Evolutionary conservation across 805 yeast species (phyloP).

Genomic region (Priceomyces medius): DNA sequence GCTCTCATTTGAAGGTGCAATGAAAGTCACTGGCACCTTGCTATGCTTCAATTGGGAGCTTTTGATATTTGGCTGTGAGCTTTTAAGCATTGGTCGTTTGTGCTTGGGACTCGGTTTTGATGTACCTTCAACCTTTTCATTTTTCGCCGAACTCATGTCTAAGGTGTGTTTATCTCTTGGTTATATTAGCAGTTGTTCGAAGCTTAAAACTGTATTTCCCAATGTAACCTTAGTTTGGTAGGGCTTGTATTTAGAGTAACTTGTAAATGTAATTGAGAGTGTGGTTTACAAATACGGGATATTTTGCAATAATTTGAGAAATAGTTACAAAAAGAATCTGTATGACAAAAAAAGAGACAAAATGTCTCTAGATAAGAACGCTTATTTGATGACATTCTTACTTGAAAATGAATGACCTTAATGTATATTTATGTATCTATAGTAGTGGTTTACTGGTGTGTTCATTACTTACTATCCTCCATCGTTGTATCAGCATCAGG

Average conservation of each 20-base stretch:
- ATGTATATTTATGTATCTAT: constrained; percentile 1
- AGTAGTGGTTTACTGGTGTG: neutral
- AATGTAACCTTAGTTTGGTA: too few relatives aligned
- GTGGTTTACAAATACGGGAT: neutral
- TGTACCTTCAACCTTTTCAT: constrained; percentile 8
- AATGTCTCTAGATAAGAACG: too few relatives aligned
- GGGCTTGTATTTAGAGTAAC: neutral
- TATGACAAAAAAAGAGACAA: neutral
- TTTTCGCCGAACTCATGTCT: too few relatives aligned
- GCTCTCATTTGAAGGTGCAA: constrained; percentile 20
- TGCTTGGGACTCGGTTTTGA: neutral
- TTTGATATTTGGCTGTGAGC: neutral
- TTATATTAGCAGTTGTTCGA: too few relatives aligned
- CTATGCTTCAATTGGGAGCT: neutral
- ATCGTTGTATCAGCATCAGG: constrained; percentile 15
- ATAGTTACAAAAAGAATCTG: too few relatives aligned
- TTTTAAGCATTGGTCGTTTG: neutral
- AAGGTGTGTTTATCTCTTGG: too few relatives aligned
- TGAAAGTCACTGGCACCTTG: constrained; percentile 10
- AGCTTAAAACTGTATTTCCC: too few relatives aligned
- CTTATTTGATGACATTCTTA: too few relatives aligned
- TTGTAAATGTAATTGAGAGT: neutral
- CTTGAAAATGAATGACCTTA: too few relatives aligned
- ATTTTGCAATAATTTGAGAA: neutral
- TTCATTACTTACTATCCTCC: constrained; percentile 12